Base-by-base conservation (phyloP, 352 stramenopile genomes). In the Globisporangium barbulae region DNA sequence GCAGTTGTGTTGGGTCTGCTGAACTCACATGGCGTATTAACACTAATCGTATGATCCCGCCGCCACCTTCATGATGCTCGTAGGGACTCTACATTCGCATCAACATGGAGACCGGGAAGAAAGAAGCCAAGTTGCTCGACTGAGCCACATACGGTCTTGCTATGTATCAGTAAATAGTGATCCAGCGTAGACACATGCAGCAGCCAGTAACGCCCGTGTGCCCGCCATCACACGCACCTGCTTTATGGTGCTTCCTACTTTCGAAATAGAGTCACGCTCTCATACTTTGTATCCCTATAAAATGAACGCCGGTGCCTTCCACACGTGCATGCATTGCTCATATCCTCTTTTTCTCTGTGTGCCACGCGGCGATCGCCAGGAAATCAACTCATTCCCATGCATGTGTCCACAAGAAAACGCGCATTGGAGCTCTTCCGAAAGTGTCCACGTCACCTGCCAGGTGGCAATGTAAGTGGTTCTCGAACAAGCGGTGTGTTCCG, bases 61-160 rank as follows among this genome's bases (percentile, higher is more conserved):
- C 25, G 25, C 25, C 25, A 28, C 25, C 25, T 28, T 28, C 10
- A 25, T 25, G 15, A 35, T 35, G 5, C 49, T 19, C 31, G 22
- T 19, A 87, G 78, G 74, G 78, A 2, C 64, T 88, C 53, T 83
- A 88, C 63, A 83, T 88, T 39, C 76, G 78, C 28, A 68, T 88
- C 35, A 88, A 88, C 64, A 65, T 88, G 17, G 59, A 69, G 45
- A 88, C 78, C 4, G 78, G 79, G 19, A 81, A 82, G 68, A 85
- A 85, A 55, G 79, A 88, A 69, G 79, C 77, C 19, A 88, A 88
- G 58, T 59, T 86, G 10, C 71, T 87, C 25, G 59, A 74, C 30
- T 79, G 64, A 59, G 54, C 17, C 41, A 10, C 39, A 7, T 12
- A 6, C 15, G 39, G 2, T 28, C 25, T 28, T 28, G 25, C 25